Conservation (phyloP, 768 basidiomycete genomes). For the Russula abietina region DNA sequence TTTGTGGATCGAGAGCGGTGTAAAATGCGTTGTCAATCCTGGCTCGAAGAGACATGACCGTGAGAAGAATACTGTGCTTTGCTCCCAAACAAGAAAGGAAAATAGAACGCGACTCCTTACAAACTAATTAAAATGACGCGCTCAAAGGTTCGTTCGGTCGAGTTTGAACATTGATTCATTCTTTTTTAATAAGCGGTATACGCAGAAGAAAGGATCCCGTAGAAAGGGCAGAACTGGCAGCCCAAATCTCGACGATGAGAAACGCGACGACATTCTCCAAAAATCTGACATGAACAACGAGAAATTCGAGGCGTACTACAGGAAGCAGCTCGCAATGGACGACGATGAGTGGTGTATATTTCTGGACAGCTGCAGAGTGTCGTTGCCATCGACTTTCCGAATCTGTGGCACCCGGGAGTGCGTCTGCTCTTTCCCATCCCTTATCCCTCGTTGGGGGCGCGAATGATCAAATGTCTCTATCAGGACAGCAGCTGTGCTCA, state of each 20-base stretch:
- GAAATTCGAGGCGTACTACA: conserved; percentile 62
- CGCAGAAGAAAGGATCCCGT: background rate
- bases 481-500: conserved; percentile 68
- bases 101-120: too few species aligned
- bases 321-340: conserved; percentile 62
- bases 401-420: conserved; percentile 86
- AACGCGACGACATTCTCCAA: conserved; percentile 49
- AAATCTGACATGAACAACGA: conserved; percentile 66
- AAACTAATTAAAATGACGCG: conserved; percentile 11
- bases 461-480: conserved; percentile 5
- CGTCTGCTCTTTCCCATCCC: conserved; percentile 20
- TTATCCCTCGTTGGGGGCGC: conserved; percentile 25
- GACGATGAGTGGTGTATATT: conserved; percentile 78
- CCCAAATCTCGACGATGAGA: conserved; percentile 27
- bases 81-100: too few species aligned
- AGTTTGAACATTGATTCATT: background rate
- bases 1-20: background rate
- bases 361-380: conserved; percentile 54
- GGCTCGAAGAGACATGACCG: conserved; percentile 5
- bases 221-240: background rate
- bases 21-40: conserved; percentile 20
- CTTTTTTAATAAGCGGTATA: background rate
- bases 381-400: conserved; percentile 90
- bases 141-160: conserved; percentile 11
- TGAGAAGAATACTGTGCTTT: background rate